Base-by-base conservation (phyloP, 768 basidiomycete genomes). In the Mycena epipterygia region DNA sequence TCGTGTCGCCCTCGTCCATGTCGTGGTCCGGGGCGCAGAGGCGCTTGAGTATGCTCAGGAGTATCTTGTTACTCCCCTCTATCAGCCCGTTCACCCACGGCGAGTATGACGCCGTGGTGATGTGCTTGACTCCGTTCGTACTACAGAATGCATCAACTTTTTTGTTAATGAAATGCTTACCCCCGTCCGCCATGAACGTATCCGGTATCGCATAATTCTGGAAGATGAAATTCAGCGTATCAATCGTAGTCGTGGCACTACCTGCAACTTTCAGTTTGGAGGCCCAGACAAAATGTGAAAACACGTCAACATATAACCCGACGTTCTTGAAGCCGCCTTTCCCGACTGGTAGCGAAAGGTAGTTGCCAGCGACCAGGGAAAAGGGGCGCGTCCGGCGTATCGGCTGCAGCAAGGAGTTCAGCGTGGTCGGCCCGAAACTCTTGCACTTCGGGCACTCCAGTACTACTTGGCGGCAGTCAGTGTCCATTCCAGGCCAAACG, bases 331-430 rank as follows among this genome's bases (percentile, higher is more conserved):
- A 55, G 5, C 33, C 35, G 2, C 53, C 53, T 25, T 55, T 55
- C n/a, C 53, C 35, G 21, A 35, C 8, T 0, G 33, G 53, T 12
- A 55, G 53, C 4, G 33, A 55, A 3, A 37, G 19, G 12, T 55
- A 55, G 11, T 55, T 33, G 2, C 53, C 53, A 11, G 53, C 53
- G n/a, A 55, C 7, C 11, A 55, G 53, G 4, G 19, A 33, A 9
- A 55, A 35, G n/a, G 35, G 53, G 13, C n/a, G 53, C 6, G 33
- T 19, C 4, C 53, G 17, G 9, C 33, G 33, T 1, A 55, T 35
- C 21, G 53, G 53, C 72, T 72, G 63, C 72, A 77, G 17, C 8
- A 42, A n/a, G n/a, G n/a, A n/a, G n/a, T n/a, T n/a, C n/a, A n/a
- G n/a, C n/a, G n/a, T n/a, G n/a, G n/a, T n/a, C n/a, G n/a, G n/a